Base-by-base conservation (phyloP, 208 protist genomes). In the Leptomonas seymouri region DNA sequence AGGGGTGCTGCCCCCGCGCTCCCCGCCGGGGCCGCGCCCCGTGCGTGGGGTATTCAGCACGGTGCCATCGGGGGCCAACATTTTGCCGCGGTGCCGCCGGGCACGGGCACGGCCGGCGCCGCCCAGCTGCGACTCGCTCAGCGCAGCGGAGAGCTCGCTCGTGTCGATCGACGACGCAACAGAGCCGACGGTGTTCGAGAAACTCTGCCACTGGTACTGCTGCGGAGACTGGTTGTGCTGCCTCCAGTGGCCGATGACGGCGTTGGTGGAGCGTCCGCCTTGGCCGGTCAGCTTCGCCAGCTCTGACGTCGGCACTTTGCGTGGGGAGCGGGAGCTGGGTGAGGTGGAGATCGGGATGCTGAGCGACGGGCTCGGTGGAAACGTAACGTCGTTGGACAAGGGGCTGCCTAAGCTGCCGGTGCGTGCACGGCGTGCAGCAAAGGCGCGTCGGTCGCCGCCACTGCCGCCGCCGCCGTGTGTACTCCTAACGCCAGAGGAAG, bases 31-130 rank as follows among this genome's bases (percentile, higher is more conserved):
- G n/a, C 23, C 21, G 18, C 51, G 59, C 0, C 50, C 39, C 1
- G 51, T 62, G 30, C 39, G 39, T 21, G 68, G 41, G 12, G 46
- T 62, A 1, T 27, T 20, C 15, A 55, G 42, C 31, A 62, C 25
- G 0, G 68, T 20, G 0, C 58, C 60, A 31, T 74, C 68, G 18
- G 53, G 53, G 8, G 59, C 60, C 60, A 74, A 7, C 68, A 74
- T 74, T 28, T 74, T 74, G 27, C 51, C 36, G 48, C 68, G 68
- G 30, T 54, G 51, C 42, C 68, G 58, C 8, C 68, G 50, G n/a
- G 56, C 21, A 6, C 51, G 68, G 15, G 59, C 49, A 9, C 36
- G 48, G 15, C 36, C 44, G 8, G 58, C 45, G 27, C 27, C 23
- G n/a, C 50, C 60, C 31, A 55, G 44, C n/a, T 49, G 59, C 3